Base-by-base conservation (phyloP, 257 asterid genomes). In the Solanum bulbocastanum region DNA sequence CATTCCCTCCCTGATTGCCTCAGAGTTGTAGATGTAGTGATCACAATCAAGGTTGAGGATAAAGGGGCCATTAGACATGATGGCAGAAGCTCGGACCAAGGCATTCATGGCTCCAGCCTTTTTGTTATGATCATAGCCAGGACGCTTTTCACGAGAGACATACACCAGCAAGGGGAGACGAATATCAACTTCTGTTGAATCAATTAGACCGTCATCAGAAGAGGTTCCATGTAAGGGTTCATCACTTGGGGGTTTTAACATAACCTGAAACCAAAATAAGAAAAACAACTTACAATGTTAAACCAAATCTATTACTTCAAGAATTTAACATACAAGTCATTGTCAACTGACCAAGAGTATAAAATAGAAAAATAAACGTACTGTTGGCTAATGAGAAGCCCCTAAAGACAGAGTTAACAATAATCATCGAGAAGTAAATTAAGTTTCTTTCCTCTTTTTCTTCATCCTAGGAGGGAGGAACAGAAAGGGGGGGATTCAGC, bases 101-200 rank as follows among this genome's bases (percentile, higher is more conserved):
- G 98, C 98, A 84, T 96, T 96, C 98, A 96, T 94, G 58, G 98
- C 98, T 35, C 98, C 98, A 30, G 98, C 98, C 91, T 96, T 96
- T 88, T 96, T 96, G 89, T 96, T 96, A 92, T 96, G 98, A 90
- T 96, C 98, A 79, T 96, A 96, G 8, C 98, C 98, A 1, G 98
- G 98, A 23, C 98, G 95, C 87, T 96, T 96, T 86, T 96, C 98
- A 52, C 98, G 98, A 60, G 98, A 96, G 42, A 94, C 98, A 36
- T 96, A 96, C 87, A 96, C 98, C 66, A 96, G 92, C 93, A 96
- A 52, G 33, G 98, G 98, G 83, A 96, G 95, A 40, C 98, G 96
- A 87, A 96, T 96, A 91, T 96, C 98, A 0, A 94, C 93, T 75
- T 96, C 98, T 5, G 93, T 86, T 37, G 93, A 90, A 87, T 94